Evolutionary conservation across 352 stramenopile species (phyloP).

Genomic region (Phytophthora sansomeana): DNA sequence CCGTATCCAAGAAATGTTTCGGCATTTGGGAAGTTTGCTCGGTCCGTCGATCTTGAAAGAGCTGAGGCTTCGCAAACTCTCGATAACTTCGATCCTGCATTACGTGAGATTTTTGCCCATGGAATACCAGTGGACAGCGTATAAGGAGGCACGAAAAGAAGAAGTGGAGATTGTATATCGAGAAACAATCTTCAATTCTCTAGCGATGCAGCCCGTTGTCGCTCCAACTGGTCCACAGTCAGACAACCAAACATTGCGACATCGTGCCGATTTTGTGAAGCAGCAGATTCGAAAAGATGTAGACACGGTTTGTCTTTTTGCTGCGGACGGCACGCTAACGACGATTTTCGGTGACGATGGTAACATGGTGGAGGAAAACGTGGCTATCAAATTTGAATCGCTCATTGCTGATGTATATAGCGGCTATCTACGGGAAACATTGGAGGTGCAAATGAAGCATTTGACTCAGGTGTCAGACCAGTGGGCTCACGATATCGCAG

Average conservation of each 20-base stretch:
- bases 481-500: constrained; percentile 63
- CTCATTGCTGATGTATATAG: constrained; percentile 72
- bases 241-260: constrained; percentile 49
- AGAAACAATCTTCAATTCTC: constrained; percentile 34
- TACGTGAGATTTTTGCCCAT: constrained; percentile 75
- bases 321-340: constrained; percentile 62
- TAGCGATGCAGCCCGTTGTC: constrained; percentile 2
- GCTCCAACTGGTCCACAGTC: constrained; percentile 5
- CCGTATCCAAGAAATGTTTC: constrained; percentile 80
- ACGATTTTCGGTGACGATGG: constrained; percentile 80
- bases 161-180: constrained; percentile 59
- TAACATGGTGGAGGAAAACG: constrained; percentile 52
- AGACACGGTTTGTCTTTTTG: constrained; percentile 76
- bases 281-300: constrained; percentile 77
- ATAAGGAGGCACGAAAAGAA: constrained; percentile 65
- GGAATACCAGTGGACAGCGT: constrained; percentile 70
- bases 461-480: constrained; percentile 62
- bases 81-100: constrained; percentile 60
- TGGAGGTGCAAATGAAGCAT: constrained; percentile 67
- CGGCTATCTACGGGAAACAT: constrained; percentile 52
- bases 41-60: constrained; percentile 59
- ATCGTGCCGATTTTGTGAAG: constrained; percentile 76
- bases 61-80: constrained; percentile 58
- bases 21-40: constrained; percentile 58
- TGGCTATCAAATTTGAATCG: constrained; percentile 69